Conservation (phyloP, 2,329 filamentous ascomycete genomes). For the Fusarium sulawesiense region DNA sequence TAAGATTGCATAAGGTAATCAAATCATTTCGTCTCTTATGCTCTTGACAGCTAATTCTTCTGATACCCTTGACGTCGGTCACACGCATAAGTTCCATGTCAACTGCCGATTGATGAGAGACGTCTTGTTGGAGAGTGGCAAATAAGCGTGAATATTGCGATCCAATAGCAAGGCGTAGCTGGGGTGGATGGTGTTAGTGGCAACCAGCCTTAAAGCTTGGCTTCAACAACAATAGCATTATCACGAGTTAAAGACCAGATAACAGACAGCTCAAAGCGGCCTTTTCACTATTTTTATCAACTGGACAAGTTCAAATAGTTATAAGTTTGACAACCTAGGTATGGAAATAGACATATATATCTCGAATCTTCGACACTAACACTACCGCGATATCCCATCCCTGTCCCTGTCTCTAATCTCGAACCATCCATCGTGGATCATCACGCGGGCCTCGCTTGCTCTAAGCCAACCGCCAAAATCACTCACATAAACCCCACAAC, state of each 20-base stretch:
- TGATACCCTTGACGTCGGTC: rapidly evolving
- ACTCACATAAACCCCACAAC: conserved; percentile 40
- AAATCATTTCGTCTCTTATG: no score
- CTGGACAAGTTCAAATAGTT: rapidly evolving
- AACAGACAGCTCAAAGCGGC: background rate
- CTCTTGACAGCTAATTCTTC: rapidly evolving
- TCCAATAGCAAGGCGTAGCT: conserved; percentile 7
- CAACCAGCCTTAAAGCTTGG: conserved; percentile 3
- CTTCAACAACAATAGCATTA: background rate
- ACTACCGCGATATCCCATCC: conserved; percentile 13
- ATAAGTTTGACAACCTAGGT: rapidly evolving
- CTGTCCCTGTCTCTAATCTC: conserved; percentile 21
- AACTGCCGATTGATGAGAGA: conserved; percentile 8
- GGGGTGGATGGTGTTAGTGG: conserved; percentile 8
- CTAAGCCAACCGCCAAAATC: conserved; percentile 40
- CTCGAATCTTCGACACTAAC: conserved; percentile 10
- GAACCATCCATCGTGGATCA: conserved; percentile 29
- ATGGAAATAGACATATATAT: background rate
- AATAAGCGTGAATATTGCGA: conserved; percentile 19
- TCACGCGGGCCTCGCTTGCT: conserved; percentile 10
- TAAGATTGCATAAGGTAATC: no score
- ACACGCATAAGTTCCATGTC: background rate
- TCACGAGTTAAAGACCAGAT: background rate
- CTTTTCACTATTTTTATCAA: background rate
- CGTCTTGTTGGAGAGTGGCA: conserved; percentile 8